A percentile compares a stretch with the other conserved stretches of the same genome.
Conservation (phyloP, 495 filamentous ascomycete species). For the Hyaloscypha finlandica region DNA sequence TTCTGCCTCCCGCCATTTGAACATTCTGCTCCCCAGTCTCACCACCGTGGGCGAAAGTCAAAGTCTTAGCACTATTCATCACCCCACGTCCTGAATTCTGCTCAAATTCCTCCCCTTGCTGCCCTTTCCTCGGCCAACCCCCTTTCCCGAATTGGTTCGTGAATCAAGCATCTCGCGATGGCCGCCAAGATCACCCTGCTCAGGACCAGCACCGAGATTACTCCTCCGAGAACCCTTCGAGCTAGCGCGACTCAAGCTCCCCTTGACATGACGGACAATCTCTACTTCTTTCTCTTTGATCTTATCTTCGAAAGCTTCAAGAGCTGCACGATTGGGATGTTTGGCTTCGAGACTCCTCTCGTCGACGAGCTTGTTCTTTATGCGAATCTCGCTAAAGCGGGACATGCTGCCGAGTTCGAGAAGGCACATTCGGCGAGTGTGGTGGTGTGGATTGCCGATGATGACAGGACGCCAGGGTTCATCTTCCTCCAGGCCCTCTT, state of each 20-base stretch:
- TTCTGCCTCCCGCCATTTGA: background rate
- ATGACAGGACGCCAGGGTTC: conserved; percentile 65
- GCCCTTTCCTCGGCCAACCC: background rate
- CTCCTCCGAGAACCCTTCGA: conserved; percentile 16
- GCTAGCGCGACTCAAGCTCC: conserved; percentile 26
- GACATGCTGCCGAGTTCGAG: conserved; percentile 64
- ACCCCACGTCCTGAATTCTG: background rate
- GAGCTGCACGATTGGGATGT: conserved; percentile 28
- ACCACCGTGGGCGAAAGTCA: background rate
- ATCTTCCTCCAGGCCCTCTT: conserved; percentile 47
- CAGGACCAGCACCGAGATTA: conserved; percentile 11
- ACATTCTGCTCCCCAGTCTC: background rate
- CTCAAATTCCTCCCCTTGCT: background rate
- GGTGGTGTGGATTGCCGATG: conserved; percentile 67
- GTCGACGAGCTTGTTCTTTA: conserved; percentile 62
- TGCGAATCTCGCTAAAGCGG: conserved; percentile 71
- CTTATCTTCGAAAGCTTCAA: conserved; percentile 15
- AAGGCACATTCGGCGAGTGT: conserved; percentile 64
- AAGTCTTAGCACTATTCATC: background rate
- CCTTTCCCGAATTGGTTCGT: conserved; percentile 19
- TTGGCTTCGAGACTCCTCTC: conserved; percentile 32
- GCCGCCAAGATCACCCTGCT: conserved; percentile 26
- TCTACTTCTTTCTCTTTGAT: conserved; percentile 28
- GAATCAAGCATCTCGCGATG: conserved; percentile 19
- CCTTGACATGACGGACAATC: conserved; percentile 13